Percentiles rank a stretch among this genome's conserved stretches.
These are phyloP conservation scores for Tolypocladium pustulatum DNA, from an alignment of 2,329 filamentous ascomycete species.

Conservation along the genomic window DNA sequence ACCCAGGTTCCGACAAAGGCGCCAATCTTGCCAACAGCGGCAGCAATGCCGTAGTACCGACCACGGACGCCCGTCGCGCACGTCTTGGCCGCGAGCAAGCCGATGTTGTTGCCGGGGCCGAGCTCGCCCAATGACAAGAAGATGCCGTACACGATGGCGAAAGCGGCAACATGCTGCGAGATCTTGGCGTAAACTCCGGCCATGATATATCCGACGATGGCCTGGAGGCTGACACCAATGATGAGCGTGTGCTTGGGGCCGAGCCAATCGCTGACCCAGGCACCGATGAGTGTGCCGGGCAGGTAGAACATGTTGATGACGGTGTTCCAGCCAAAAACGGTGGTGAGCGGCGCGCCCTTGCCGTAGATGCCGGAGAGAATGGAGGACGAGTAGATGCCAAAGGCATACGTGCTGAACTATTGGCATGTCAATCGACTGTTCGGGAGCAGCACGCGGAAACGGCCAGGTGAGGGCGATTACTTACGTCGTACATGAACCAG, in stretches of 20 bases:
- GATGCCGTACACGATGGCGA: conserved; percentile 26
- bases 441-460: background rate
- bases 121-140: conserved; percentile 35
- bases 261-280: conserved; percentile 65
- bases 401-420: conserved; percentile 70
- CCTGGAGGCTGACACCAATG: conserved; percentile 61
- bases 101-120: conserved; percentile 86
- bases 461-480: conserved; percentile 10
- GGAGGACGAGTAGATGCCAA: conserved; percentile 72
- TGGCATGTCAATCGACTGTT: background rate
- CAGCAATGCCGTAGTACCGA: conserved; percentile 59
- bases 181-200: conserved; percentile 65
- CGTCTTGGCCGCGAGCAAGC: conserved; percentile 76
- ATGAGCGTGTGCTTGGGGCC: conserved; percentile 68
- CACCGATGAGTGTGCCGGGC: conserved; percentile 69
- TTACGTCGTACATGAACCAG: conserved; percentile 75
- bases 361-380: conserved; percentile 61
- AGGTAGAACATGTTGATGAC: conserved; percentile 85
- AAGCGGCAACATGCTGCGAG: conserved; percentile 35
- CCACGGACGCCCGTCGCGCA: conserved; percentile 82
- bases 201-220: conserved; percentile 80
- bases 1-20: conserved; percentile 82
- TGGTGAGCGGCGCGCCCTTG: conserved; percentile 52
- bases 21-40: conserved; percentile 64
- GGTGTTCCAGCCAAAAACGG: conserved; percentile 78